phyloP scores from a whole-genome alignment of 495 filamentous ascomycete species.

The Hypoxylon lenormandii region DNA sequence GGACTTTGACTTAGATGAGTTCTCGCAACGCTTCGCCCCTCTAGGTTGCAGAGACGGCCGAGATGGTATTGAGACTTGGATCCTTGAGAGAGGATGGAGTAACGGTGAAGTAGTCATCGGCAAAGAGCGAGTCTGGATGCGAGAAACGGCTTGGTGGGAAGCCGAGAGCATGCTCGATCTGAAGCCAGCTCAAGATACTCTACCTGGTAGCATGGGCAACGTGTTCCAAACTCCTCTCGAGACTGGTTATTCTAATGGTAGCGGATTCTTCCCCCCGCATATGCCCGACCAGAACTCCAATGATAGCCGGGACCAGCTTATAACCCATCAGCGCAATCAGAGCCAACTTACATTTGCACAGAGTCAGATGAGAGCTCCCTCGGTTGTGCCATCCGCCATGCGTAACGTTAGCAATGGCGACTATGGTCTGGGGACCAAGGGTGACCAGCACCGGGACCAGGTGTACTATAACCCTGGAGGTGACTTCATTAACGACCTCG shows the following conservation, averaged over 20 bases:
- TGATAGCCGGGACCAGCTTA: constrained; percentile 76
- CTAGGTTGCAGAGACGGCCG: constrained; percentile 89
- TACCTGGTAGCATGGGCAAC: constrained; percentile 59
- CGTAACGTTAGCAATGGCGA: constrained; percentile 77
- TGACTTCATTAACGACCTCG: constrained; percentile 67
- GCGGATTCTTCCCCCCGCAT: constrained; percentile 76
- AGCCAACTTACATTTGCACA: constrained; percentile 72
- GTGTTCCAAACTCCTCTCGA: constrained; percentile 66
- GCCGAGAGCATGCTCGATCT: constrained; percentile 95
- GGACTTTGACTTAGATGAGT: constrained; percentile 95
- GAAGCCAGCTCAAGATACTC: constrained; percentile 66
- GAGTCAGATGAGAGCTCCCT: constrained; percentile 68
- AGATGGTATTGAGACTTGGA: constrained; percentile 95
- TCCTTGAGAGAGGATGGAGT: constrained; percentile 95
- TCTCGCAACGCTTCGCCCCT: constrained; percentile 79
- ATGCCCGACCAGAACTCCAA: constrained; percentile 71
- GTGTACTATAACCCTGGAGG: constrained; percentile 76
- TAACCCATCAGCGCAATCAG: constrained; percentile 68
- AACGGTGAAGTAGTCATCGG: constrained; percentile 96
- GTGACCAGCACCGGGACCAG: constrained; percentile 79
- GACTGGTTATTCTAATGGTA: constrained; percentile 73
- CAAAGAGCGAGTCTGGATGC: constrained; percentile 91
- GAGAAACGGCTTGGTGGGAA: constrained; percentile 96
- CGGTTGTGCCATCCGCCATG: constrained; percentile 76
- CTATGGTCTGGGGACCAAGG: constrained; percentile 86